Percentiles rank a stretch among this genome's conserved stretches.
These are phyloP conservation scores for Biscutella laevigata DNA, from an alignment of 441 rosid species.

Conservation along the genomic window DNA sequence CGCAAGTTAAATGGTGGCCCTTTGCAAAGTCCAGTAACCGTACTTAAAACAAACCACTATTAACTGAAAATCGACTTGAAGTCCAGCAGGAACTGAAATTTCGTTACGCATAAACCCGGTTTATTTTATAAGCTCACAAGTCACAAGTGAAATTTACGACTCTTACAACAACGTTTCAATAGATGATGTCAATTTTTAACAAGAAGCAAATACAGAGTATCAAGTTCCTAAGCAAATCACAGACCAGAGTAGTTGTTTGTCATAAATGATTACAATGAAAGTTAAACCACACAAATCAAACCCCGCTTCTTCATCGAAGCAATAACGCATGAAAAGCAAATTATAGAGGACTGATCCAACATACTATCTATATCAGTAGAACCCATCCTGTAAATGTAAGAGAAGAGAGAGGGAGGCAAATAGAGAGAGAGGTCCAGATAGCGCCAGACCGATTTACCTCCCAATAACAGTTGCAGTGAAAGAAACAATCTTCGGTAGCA, in stretches of 20 bases:
- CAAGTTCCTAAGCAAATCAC: neutral
- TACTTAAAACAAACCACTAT: too few relatives aligned
- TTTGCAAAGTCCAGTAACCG: too few relatives aligned
- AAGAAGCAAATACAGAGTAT: neutral
- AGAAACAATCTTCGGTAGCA: neutral
- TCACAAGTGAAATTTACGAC: too few relatives aligned
- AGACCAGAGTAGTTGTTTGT: neutral
- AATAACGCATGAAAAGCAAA: neutral
- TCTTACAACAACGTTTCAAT: too few relatives aligned
- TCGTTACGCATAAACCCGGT: neutral
- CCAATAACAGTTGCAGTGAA: neutral
- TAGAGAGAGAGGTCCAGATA: conserved; percentile 6
- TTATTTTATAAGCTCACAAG: too few relatives aligned
- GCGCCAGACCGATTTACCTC: neutral
- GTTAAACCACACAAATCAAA: conserved; percentile 14
- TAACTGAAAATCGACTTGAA: neutral
- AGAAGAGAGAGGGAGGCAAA: conserved; percentile 7
- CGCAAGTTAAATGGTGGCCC: too few relatives aligned
- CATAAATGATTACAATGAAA: conserved; percentile 11
- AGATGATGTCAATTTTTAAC: too few relatives aligned
- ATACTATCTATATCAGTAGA: conserved; percentile 4
- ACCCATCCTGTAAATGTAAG: conserved; percentile 14
- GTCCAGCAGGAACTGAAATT: neutral
- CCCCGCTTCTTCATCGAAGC: neutral
- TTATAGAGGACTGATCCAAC: conserved; percentile 1